Evolutionary conservation across 108 stramenopile species (phyloP).

Genomic region (Skeletonema menzelii): DNA sequence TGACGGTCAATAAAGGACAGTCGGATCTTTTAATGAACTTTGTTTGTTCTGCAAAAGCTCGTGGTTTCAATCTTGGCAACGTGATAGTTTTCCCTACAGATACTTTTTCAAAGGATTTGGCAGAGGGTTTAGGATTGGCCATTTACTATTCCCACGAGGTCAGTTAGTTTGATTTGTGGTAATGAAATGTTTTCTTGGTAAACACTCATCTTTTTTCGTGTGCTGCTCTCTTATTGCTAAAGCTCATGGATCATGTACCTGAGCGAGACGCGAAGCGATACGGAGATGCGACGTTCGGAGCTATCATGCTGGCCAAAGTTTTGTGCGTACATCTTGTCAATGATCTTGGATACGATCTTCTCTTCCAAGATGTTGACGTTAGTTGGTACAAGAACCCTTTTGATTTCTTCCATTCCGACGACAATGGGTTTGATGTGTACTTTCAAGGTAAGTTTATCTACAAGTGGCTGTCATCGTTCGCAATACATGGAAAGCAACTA

Average conservation of each 20-base stretch:
- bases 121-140: slow-evolving; percentile 44
- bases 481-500: neutral
- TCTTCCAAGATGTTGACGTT: slow-evolving; percentile 86
- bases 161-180: neutral
- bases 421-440: slow-evolving; percentile 61
- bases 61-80: slow-evolving; percentile 43
- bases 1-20: slow-evolving; percentile 46
- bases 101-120: slow-evolving; percentile 33
- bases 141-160: slow-evolving; percentile 41
- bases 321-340: slow-evolving; percentile 73
- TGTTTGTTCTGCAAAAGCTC: slow-evolving; percentile 51
- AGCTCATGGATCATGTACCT: slow-evolving; percentile 58
- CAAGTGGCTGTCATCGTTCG: slow-evolving; percentile 60
- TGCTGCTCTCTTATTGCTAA: neutral
- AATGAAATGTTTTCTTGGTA: neutral
- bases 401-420: slow-evolving; percentile 47
- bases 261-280: slow-evolving; percentile 53
- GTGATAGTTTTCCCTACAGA: slow-evolving; percentile 48
- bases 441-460: slow-evolving; percentile 59
- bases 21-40: slow-evolving; percentile 55
- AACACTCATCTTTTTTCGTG: neutral
- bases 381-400: slow-evolving; percentile 75
- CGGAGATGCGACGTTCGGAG: slow-evolving; percentile 68
- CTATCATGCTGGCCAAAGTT: slow-evolving; percentile 90
- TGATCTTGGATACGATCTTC: slow-evolving; percentile 70